phyloP scores from a whole-genome alignment of 1,139 yeast species.

The Pichia cactophila region DNA sequence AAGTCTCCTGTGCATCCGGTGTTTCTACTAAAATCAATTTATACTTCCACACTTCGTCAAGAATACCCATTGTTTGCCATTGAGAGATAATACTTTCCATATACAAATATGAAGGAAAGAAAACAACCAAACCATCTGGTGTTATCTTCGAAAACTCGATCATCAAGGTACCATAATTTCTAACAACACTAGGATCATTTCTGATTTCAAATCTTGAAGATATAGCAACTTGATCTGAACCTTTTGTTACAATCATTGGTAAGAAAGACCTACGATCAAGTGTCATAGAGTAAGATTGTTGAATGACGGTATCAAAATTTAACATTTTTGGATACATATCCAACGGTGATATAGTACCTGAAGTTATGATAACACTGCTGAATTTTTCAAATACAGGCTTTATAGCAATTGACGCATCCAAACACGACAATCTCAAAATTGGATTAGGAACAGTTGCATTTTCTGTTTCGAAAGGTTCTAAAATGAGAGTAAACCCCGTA shows the following conservation, averaged over 20 bases:
- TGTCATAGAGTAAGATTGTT: constrained; percentile 94
- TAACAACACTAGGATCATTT: constrained; percentile 94
- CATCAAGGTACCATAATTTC: constrained; percentile 88
- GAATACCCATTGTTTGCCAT: constrained; percentile 98
- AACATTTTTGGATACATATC: constrained; percentile 99
- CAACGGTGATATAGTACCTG: constrained; percentile 96
- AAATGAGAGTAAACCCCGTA: constrained; percentile 79
- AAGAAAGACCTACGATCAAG: constrained; percentile 84
- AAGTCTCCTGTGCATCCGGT: constrained; percentile 98
- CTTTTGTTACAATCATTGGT: constrained; percentile 94
- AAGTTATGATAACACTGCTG: constrained; percentile 89
- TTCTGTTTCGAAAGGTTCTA: constrained; percentile 95
- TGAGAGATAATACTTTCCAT: constrained; percentile 97
- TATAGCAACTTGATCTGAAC: constrained; percentile 95
- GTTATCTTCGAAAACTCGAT: constrained; percentile 92
- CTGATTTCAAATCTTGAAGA: constrained; percentile 94
- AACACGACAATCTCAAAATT: constrained; percentile 84
- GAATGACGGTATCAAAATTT: constrained; percentile 88
- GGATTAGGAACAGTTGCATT: constrained; percentile 98
- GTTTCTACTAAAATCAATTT: constrained; percentile 94
- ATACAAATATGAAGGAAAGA: constrained; percentile 91
- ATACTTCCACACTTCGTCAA: constrained; percentile 98
- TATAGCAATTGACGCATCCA: constrained; percentile 96
- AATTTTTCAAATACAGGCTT: constrained; percentile 94
- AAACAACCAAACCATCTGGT: constrained; percentile 97